These are phyloP conservation scores for Fremontodendron californicum DNA, from an alignment of 345 rosid species.

Conservation along the genomic window DNA sequence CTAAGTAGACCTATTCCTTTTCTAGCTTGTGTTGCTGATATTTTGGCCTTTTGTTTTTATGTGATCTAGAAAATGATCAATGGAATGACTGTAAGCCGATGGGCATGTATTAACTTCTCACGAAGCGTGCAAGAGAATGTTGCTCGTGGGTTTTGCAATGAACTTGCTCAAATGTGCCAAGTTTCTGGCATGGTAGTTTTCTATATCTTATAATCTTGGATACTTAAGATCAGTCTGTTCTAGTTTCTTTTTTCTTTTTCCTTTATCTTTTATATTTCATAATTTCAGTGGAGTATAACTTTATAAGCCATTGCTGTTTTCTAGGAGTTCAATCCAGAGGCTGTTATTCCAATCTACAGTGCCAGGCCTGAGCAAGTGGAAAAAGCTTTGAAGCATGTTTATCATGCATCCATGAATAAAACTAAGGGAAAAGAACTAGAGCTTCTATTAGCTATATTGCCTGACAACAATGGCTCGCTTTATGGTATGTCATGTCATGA, in stretches of 20 bases:
- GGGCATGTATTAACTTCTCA: conserved; percentile 98
- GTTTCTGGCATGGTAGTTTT: conserved; percentile 91
- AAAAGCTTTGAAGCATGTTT: conserved; percentile 94
- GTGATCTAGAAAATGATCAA: conserved; percentile 86
- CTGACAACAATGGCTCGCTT: conserved; percentile 95
- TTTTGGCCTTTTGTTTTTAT: conserved; percentile 3
- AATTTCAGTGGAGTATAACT: not conserved
- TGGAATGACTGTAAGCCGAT: conserved; percentile 91
- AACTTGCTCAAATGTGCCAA: conserved; percentile 97
- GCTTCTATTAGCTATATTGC: conserved; percentile 84
- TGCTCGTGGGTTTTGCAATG: conserved; percentile 90
- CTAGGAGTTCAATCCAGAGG: conserved; percentile 90
- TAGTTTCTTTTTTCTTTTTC: not conserved
- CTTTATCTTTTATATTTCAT: not conserved
- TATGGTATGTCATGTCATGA: conserved; percentile 53
- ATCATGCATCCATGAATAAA: conserved; percentile 70
- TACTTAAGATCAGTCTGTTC: not conserved
- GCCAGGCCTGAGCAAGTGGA: conserved; percentile 99
- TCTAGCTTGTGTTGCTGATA: conserved; percentile 12
- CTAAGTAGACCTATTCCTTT: not conserved
- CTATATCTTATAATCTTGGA: not conserved
- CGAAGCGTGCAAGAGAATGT: conserved; percentile 90
- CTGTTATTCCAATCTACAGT: conserved; percentile 83
- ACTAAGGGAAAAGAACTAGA: conserved; percentile 96
- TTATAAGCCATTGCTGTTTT: not conserved